Conservation (phyloP, 805 yeast genomes). For the Saccharomycopsis synnaedendra region DNA sequence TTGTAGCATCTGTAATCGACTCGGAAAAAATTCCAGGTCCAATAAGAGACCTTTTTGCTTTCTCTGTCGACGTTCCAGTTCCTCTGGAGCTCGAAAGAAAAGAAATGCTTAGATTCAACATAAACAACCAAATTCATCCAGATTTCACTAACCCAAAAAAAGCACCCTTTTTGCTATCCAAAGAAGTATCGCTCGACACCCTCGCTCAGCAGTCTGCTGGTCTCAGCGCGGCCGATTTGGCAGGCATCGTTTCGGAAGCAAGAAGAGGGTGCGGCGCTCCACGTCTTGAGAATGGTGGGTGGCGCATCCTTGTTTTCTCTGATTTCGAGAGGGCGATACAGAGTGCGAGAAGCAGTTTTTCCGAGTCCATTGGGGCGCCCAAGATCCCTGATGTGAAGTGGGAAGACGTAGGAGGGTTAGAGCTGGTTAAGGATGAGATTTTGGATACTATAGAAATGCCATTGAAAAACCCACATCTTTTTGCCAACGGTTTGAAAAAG, state of each 20-base stretch:
- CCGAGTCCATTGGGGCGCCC: constrained; percentile 96
- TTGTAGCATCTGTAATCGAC: constrained; percentile 61
- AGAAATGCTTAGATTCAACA: constrained; percentile 44
- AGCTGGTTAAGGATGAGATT: constrained; percentile 81
- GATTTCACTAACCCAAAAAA: too few relatives aligned
- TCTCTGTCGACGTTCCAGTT: constrained; percentile 65
- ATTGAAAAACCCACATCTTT: constrained; percentile 81
- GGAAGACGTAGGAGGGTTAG: constrained; percentile 97
- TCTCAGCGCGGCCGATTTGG: constrained; percentile 71
- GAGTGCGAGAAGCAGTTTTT: constrained; percentile 75
- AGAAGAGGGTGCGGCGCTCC: constrained; percentile 23
- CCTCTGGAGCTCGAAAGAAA: constrained; percentile 71
- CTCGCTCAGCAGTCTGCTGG: constrained; percentile 89
- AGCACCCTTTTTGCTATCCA: constrained; percentile 6
- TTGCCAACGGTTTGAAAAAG: constrained; percentile 81
- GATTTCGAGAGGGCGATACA: constrained; percentile 65
- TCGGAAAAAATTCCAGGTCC: constrained; percentile 56
- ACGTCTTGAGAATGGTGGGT: constrained; percentile 44
- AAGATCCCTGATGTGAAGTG: constrained; percentile 88
- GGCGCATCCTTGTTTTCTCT: constrained; percentile 37
- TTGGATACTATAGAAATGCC: constrained; percentile 96
- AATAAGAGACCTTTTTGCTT: constrained; percentile 57
- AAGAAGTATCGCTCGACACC: constrained; percentile 42
- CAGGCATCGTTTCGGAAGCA: constrained; percentile 58
- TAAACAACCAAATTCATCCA: constrained; percentile 22